Percentiles rank a stretch among this genome's conserved stretches.
These are phyloP conservation scores for Colletotrichum tanaceti DNA, from an alignment of 2,329 filamentous ascomycete genomes.

Conservation along the genomic window DNA sequence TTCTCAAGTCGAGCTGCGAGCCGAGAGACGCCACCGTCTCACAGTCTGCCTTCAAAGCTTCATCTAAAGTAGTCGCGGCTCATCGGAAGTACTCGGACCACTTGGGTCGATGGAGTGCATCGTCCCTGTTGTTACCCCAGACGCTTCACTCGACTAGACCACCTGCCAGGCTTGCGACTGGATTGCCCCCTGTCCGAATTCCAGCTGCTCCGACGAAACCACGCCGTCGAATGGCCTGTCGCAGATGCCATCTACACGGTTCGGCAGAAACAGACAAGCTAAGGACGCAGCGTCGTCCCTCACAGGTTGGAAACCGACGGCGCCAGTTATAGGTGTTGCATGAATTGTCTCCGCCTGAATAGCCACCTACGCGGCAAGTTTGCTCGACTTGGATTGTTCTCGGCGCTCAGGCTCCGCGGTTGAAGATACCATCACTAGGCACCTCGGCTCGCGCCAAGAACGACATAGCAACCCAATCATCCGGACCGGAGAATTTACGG, in stretches of 20 bases:
- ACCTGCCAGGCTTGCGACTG: neutral
- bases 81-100: neutral
- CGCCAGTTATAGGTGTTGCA: slow-evolving; percentile 20
- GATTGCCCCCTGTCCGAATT: neutral
- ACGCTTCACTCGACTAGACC: neutral
- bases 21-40: slow-evolving; percentile 18
- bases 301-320: neutral
- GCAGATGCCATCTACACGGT: neutral
- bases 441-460: slow-evolving; percentile 14
- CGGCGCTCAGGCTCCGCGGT: slow-evolving; percentile 23
- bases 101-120: neutral
- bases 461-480: slow-evolving; percentile 1
- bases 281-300: neutral
- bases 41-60: slow-evolving; percentile 9
- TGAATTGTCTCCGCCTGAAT: neutral
- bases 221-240: neutral
- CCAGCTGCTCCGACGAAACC: neutral
- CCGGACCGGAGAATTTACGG: slow-evolving; percentile 33
- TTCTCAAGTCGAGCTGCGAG: slow-evolving; percentile 5
- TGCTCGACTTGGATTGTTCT: slow-evolving; percentile 10
- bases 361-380: neutral
- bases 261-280: neutral
- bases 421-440: neutral
- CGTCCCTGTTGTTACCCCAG: neutral
- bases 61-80: neutral